phyloP scores from a whole-genome alignment of 2,329 filamentous ascomycete genomes.

The Ophiocordyceps sinensis region DNA sequence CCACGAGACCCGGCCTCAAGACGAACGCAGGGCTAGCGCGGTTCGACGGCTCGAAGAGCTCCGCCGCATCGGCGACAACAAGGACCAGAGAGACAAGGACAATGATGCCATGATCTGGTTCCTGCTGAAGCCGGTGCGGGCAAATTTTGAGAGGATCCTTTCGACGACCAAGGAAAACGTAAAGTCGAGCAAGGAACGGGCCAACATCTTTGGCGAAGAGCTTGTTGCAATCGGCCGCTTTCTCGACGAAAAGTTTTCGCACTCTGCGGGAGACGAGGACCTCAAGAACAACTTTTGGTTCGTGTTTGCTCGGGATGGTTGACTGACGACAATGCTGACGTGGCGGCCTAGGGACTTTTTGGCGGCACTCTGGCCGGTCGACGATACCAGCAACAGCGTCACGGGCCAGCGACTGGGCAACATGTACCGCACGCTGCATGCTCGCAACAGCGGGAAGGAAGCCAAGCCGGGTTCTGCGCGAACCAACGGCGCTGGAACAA shows the following conservation, averaged over 20 bases:
- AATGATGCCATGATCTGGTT: constrained; percentile 33
- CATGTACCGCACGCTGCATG: constrained; percentile 27
- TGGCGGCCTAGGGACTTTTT: constrained; percentile 24
- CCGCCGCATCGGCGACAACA: constrained; percentile 31
- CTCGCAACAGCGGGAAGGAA: constrained; percentile 17
- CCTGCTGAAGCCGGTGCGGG: constrained; percentile 41
- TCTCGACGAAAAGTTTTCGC: constrained; percentile 32
- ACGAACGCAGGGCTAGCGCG: constrained; percentile 26
- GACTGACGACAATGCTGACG: constrained; percentile 7
- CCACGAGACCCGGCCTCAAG: constrained; percentile 15
- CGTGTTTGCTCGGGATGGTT: constrained; percentile 8
- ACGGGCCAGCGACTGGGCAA: constrained; percentile 28
- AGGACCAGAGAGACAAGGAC: constrained; percentile 29
- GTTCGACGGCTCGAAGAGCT: constrained; percentile 27
- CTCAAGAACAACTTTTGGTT: constrained; percentile 38
- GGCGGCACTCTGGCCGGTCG: constrained; percentile 30
- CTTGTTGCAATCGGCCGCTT: constrained; percentile 49
- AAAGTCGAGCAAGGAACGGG: constrained; percentile 46
- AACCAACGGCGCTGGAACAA: constrained; percentile 16
- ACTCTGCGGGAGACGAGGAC: constrained; percentile 23
- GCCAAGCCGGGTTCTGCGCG: constrained; percentile 13
- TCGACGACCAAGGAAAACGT: constrained; percentile 48
- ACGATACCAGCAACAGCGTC: constrained; percentile 27
- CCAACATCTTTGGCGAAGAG: constrained; percentile 45
- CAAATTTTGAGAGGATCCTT: constrained; percentile 44